Percentiles rank a stretch among this genome's conserved stretches.
Conservation (phyloP, 75 land plant species). For the Selaginella moellendorffii region DNA sequence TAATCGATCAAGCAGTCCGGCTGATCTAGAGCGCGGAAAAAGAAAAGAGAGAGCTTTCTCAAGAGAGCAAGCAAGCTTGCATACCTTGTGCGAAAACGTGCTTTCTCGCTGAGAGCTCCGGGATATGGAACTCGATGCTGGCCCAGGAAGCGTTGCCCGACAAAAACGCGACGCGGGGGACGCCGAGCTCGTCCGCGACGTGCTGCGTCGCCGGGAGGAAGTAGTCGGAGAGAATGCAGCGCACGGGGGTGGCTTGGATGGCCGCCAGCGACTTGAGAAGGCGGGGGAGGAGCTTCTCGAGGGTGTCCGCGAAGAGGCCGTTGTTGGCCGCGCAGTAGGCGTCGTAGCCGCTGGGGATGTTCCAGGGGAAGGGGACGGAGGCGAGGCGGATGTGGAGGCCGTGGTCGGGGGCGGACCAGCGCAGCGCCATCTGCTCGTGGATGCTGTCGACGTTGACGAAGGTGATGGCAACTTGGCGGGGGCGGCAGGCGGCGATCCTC, state of each 20-base stretch:
- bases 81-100: not conserved
- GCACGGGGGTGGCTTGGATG: not conserved
- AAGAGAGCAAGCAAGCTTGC: too few species aligned
- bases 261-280: not conserved
- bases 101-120: not conserved
- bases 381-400: conserved; percentile 2
- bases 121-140: not conserved
- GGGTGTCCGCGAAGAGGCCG: not conserved
- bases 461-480: not conserved
- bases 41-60: too few species aligned
- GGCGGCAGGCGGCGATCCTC: not conserved
- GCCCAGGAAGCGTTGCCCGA: conserved; percentile 1
- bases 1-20: not conserved
- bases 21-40: too few species aligned
- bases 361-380: not conserved
- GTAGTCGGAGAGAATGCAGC: not conserved
- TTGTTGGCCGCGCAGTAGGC: not conserved
- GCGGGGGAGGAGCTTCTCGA: not conserved
- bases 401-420: not conserved
- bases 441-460: conserved; percentile 7
- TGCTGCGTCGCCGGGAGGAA: conserved; percentile 5
- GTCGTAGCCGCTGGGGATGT: conserved; percentile 1
- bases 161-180: not conserved
- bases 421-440: not conserved
- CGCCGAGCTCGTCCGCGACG: not conserved